Evolutionary conservation across 257 asterid species (phyloP).

Genomic region (Cordia subcordata): DNA sequence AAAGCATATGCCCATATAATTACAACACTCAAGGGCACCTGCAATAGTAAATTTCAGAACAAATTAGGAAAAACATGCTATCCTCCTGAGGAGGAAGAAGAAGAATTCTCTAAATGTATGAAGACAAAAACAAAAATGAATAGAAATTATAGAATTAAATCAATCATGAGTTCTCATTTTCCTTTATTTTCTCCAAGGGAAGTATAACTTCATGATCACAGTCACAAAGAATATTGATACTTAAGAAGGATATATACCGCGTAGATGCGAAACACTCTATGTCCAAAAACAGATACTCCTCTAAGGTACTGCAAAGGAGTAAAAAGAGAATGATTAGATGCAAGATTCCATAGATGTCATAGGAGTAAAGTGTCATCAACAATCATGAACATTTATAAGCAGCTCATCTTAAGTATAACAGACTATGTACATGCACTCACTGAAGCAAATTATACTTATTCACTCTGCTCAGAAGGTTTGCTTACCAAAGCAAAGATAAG

Average conservation of each 20-base stretch:
- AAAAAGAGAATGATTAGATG: neutral
- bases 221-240: neutral
- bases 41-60: slow-evolving; percentile 19
- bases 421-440: neutral
- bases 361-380: too few species aligned
- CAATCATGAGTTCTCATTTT: too few species aligned
- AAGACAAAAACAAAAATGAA: neutral
- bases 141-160: slow-evolving; percentile 2
- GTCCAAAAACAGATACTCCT: slow-evolving; percentile 73
- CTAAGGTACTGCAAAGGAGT: slow-evolving; percentile 67
- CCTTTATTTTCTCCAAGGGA: neutral
- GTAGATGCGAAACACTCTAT: slow-evolving; percentile 68
- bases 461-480: slow-evolving; percentile 13
- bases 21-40: slow-evolving; percentile 88
- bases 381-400: too few species aligned
- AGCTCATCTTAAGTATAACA: neutral
- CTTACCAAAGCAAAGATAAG: slow-evolving; percentile 92
- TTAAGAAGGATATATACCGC: slow-evolving; percentile 47
- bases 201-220: neutral
- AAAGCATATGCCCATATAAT: slow-evolving; percentile 93
- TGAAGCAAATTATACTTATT: neutral
- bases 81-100: neutral
- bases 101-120: neutral
- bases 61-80: too few species aligned
- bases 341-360: too few species aligned